phyloP scores from a whole-genome alignment of 371 early-diverging fungal species.

The Coemansia sp. region DNA sequence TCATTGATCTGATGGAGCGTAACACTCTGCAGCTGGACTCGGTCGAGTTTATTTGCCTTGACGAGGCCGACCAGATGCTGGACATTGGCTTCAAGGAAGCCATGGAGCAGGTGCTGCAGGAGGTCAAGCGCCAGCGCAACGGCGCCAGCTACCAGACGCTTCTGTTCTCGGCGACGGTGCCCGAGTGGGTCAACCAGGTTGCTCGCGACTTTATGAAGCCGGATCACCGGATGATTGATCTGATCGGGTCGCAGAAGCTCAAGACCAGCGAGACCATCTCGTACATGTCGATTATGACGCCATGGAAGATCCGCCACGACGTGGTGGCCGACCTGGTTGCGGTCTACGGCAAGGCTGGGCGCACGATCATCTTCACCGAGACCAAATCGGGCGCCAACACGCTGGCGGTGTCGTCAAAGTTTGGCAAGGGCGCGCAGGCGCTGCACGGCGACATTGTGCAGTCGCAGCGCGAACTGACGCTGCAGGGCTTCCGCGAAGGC shows the following conservation, averaged over 20 bases:
- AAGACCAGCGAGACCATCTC: slow-evolving; percentile 91
- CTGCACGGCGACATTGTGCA: slow-evolving; percentile 99
- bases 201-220: slow-evolving; percentile 71
- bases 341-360: slow-evolving; percentile 72
- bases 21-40: slow-evolving; percentile 72
- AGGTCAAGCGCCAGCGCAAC: slow-evolving; percentile 78
- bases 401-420: slow-evolving; percentile 70
- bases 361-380: slow-evolving; percentile 96
- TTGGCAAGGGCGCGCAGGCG: slow-evolving; percentile 91
- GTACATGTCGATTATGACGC: slow-evolving; percentile 84
- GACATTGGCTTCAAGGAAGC: slow-evolving; percentile 96
- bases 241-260: slow-evolving; percentile 81
- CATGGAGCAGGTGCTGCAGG: slow-evolving; percentile 84
- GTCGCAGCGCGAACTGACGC: slow-evolving; percentile 96
- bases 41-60: slow-evolving; percentile 79
- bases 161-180: slow-evolving; percentile 98
- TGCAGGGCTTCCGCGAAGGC: slow-evolving; percentile 89
- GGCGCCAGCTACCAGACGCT: slow-evolving; percentile 86
- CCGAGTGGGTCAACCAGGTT: slow-evolving; percentile 77
- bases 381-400: slow-evolving; percentile 93
- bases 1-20: slow-evolving; percentile 92
- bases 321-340: slow-evolving; percentile 72
- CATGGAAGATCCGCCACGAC: slow-evolving; percentile 77
- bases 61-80: slow-evolving; percentile 97
- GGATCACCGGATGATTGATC: slow-evolving; percentile 75